Conservation (phyloP, 257 asterid species). For the Gentiana macrophylla region DNA sequence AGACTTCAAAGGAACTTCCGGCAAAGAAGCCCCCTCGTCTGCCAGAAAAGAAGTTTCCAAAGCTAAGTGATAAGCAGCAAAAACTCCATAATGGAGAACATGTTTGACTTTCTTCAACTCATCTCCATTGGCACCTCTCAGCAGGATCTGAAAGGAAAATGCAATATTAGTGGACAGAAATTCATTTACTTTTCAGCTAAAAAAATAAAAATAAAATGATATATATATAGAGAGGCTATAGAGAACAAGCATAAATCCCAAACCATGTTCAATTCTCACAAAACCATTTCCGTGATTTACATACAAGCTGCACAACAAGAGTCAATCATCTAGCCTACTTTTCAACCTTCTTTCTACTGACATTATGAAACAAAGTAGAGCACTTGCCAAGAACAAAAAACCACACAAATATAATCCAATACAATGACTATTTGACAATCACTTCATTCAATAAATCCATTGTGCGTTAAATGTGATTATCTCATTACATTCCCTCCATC, state of each 20-base stretch:
- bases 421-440: too few relatives aligned
- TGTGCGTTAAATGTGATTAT: too few relatives aligned
- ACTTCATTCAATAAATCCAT: too few relatives aligned
- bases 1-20: conserved; percentile 49
- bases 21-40: conserved; percentile 76
- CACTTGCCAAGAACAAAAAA: too few relatives aligned
- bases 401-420: too few relatives aligned
- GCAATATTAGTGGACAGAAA: background rate
- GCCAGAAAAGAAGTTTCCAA: conserved; percentile 79
- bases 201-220: background rate
- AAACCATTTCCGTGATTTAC: background rate
- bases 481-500: too few relatives aligned
- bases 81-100: conserved; percentile 54
- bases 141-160: conserved; percentile 43
- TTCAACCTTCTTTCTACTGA: too few relatives aligned
- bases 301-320: too few relatives aligned
- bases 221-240: background rate
- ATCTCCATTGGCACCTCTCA: conserved; percentile 76
- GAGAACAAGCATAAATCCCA: background rate
- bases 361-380: too few relatives aligned
- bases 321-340: too few relatives aligned
- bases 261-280: background rate
- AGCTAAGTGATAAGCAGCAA: conserved; percentile 81
- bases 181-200: background rate
- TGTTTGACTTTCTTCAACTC: conserved; percentile 67